phyloP scores from a whole-genome alignment of 495 filamentous ascomycete species.

The Xylaria curta region DNA sequence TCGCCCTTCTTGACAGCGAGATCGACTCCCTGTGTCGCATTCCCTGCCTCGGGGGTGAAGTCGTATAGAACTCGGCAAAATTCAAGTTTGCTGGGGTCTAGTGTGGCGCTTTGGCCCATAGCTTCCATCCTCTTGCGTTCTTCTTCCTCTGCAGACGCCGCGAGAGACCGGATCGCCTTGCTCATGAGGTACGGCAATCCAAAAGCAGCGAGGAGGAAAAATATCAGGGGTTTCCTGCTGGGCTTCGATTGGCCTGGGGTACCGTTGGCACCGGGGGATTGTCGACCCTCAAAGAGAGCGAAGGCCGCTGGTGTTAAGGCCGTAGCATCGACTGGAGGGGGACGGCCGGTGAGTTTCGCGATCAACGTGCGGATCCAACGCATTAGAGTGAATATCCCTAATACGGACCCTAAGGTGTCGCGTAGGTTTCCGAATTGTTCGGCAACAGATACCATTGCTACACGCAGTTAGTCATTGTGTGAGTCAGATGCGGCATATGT shows the following conservation, averaged over 20 bases:
- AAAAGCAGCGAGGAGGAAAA: slow-evolving; percentile 94
- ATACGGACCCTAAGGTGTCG: slow-evolving; percentile 91
- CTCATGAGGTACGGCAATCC: slow-evolving; percentile 95
- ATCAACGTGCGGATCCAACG: slow-evolving; percentile 90
- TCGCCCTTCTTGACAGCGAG: slow-evolving; percentile 94
- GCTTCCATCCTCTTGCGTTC: slow-evolving; percentile 66
- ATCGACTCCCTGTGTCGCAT: slow-evolving; percentile 74
- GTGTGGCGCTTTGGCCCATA: slow-evolving; percentile 51
- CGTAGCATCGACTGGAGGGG: slow-evolving; percentile 82
- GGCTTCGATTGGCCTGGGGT: slow-evolving; percentile 68
- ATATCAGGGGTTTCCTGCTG: slow-evolving; percentile 90
- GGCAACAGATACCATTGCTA: slow-evolving; percentile 97
- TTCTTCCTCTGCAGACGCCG: slow-evolving; percentile 81
- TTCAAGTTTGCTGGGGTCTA: slow-evolving; percentile 88
- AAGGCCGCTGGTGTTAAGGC: slow-evolving; percentile 89
- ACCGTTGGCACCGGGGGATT: slow-evolving; percentile 44
- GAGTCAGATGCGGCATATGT: background rate
- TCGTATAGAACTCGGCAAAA: slow-evolving; percentile 96
- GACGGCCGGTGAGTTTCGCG: slow-evolving; percentile 93
- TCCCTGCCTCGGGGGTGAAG: slow-evolving; percentile 78
- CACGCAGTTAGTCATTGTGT: slow-evolving; percentile 33
- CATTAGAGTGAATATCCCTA: slow-evolving; percentile 95
- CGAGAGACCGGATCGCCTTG: slow-evolving; percentile 86
- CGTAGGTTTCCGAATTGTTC: slow-evolving; percentile 94
- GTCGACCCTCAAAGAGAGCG: slow-evolving; percentile 80